Evolutionary conservation across 1,284 basidiomycete species (phyloP).

Genomic region (Papiliotrema flavescens): DNA sequence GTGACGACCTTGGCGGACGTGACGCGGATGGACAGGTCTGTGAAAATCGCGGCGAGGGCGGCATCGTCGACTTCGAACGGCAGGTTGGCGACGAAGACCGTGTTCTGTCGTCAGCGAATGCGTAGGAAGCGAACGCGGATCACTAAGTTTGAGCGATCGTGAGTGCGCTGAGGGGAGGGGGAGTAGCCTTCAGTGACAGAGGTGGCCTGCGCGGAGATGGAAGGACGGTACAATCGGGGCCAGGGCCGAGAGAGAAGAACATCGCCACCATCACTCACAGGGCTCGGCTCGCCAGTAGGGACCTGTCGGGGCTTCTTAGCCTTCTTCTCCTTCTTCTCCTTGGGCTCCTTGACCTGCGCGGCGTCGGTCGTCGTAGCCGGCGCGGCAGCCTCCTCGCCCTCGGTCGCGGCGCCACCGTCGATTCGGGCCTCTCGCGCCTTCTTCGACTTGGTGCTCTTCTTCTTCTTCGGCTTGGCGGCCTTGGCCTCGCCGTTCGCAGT

Average conservation of each 20-base stretch:
- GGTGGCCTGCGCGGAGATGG: no score
- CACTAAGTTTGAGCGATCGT: background rate
- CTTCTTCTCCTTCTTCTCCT: conserved; percentile 41
- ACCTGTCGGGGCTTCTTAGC: conserved; percentile 43
- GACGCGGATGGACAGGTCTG: conserved; percentile 72
- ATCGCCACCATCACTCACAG: conserved; percentile 33
- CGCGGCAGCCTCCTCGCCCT: conserved; percentile 18
- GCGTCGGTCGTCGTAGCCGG: conserved; percentile 45
- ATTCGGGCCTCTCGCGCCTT: conserved; percentile 45
- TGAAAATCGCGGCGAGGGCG: conserved; percentile 71
- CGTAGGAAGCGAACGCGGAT: background rate
- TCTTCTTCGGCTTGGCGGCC: conserved; percentile 17
- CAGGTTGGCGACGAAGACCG: conserved; percentile 92
- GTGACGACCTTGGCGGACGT: conserved; percentile 76
- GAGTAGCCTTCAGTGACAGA: no score
- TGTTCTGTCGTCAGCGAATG: conserved; percentile 56
- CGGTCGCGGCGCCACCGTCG: conserved; percentile 39
- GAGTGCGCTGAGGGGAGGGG: no score
- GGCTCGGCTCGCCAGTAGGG: conserved; percentile 61
- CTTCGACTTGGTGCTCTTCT: conserved; percentile 25
- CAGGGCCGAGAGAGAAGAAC: no score
- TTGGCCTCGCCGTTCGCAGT: conserved; percentile 7
- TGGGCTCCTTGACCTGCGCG: conserved; percentile 24
- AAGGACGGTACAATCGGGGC: no score
- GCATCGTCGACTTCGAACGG: conserved; percentile 84